Base-by-base conservation (phyloP, 176 grass and related monocot genomes). In the Carex scoparia region DNA sequence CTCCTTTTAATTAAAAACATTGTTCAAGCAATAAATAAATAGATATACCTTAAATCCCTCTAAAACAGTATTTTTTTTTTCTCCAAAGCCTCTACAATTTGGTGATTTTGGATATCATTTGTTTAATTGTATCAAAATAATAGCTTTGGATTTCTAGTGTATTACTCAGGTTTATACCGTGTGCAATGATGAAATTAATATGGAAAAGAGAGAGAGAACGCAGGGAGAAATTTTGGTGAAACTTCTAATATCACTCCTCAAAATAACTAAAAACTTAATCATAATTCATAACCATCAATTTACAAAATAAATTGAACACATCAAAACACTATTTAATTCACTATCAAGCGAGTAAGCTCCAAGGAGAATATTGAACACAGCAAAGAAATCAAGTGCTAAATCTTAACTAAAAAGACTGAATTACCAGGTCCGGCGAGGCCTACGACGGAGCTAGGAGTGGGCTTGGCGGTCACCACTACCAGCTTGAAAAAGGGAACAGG, bases 401-500 rank as follows among this genome's bases (percentile, higher is more conserved):
- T 23, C 23, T 23, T 23, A 23, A 23, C 23, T 23, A 23, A 23
- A 23, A 23, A 23, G 4, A 13, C 2, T 7, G 14, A 16, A 2
- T 37, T 71, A 91, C 94, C 92, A 31, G 89, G 89, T 0, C 91
- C 95, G 40, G 91, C 93, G 74, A 94, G 59, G 7, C 91, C 91
- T 68, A 95, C 61, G 82, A 90, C 91, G 83, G 93, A 91, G 2
- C 48, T 58, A 51, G 93, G 85, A 7, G 55, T 81, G 40, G 85
- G 95, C 87, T 93, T 98, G 82, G 93, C 76, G 65, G 67, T 88
- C 64, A 98, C 93, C 62, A 98, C 86, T 82, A 86, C 83, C 58
- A 98, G 93, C 75, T 89, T 87, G 93, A 91, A 98, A 81, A 46
- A 68, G 65, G 79, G 84, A 38, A 11, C 67, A 0, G 78, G 61